Percentiles rank a stretch among this genome's conserved stretches.
Evolutionary conservation across 2,329 filamentous ascomycete species (phyloP).

Genomic region (Xylaria sp.): DNA sequence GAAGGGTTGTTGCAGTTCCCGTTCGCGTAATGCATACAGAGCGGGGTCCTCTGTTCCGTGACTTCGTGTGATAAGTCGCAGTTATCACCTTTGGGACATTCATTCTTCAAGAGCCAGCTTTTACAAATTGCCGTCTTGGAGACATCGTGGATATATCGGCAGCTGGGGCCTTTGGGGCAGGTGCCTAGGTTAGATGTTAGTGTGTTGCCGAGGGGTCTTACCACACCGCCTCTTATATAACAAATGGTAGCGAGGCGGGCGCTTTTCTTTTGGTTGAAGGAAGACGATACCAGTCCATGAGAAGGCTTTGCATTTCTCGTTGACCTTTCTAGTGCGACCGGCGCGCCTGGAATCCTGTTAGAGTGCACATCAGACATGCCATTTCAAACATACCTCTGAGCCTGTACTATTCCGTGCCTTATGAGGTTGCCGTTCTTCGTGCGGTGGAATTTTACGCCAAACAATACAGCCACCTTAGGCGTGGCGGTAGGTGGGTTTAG

Average conservation of each 20-base stretch:
- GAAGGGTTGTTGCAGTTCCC: constrained; percentile 88
- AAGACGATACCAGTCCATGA: constrained; percentile 74
- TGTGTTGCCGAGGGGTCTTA: constrained; percentile 53
- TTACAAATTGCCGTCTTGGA: constrained; percentile 91
- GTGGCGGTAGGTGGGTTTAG: constrained; percentile 72
- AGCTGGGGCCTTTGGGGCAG: constrained; percentile 83
- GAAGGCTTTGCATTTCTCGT: constrained; percentile 79
- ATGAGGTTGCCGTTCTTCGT: constrained; percentile 91
- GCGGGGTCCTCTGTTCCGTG: constrained; percentile 83
- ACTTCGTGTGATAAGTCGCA: constrained; percentile 94
- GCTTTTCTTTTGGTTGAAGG: constrained; percentile 49
- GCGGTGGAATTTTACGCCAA: constrained; percentile 83
- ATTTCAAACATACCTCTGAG: constrained; percentile 73
- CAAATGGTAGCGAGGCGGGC: constrained; percentile 49
- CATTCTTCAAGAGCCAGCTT: constrained; percentile 81
- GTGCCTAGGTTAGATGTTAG: constrained; percentile 73
- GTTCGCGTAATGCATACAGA: constrained; percentile 89
- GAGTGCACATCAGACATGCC: constrained; percentile 46
- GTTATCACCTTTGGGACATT: constrained; percentile 78
- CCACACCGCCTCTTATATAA: constrained; percentile 51
- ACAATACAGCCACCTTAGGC: constrained; percentile 77
- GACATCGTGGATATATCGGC: constrained; percentile 85
- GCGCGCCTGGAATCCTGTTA: constrained; percentile 60
- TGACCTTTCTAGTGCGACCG: constrained; percentile 72
- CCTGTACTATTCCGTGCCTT: constrained; percentile 78